These are phyloP conservation scores for Populus davidiana DNA, from an alignment of 345 rosid species.

Conservation along the genomic window DNA sequence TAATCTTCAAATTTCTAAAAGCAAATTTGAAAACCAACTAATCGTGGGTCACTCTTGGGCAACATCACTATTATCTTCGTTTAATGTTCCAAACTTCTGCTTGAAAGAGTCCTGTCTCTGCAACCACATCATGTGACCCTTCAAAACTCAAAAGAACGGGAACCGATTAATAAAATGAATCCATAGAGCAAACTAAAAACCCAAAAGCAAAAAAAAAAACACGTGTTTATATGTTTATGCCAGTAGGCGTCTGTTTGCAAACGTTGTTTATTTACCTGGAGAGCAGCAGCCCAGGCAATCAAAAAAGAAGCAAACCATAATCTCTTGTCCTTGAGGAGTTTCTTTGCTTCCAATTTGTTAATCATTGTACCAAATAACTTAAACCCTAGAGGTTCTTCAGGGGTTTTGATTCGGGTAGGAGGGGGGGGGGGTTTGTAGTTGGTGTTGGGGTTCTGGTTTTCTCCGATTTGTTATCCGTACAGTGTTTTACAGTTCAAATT, in stretches of 20 bases:
- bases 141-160: constrained; percentile 1
- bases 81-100: constrained; percentile 52
- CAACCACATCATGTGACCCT: constrained; percentile 96
- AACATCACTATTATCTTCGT: constrained; percentile 1
- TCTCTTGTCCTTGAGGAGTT: constrained; percentile 70
- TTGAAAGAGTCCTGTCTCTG: constrained; percentile 80
- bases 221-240: not conserved
- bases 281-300: constrained; percentile 86
- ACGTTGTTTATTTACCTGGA: constrained; percentile 48
- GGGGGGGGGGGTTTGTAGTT: not conserved
- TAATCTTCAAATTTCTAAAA: not conserved
- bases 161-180: not conserved
- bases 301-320: constrained; percentile 82
- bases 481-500: not conserved
- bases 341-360: constrained; percentile 32
- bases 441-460: not conserved
- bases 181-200: too few species aligned
- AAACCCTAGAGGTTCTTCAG: constrained; percentile 1
- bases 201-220: not conserved
- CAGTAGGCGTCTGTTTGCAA: not conserved
- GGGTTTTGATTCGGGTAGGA: not conserved
- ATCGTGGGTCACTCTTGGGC: not conserved
- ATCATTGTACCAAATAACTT: constrained; percentile 25
- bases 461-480: not conserved
- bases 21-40: not conserved